Evolutionary conservation across 768 basidiomycete species (phyloP), one percentile per base, ranked within the genome.

Genomic region (Ramaria sp.): DNA sequence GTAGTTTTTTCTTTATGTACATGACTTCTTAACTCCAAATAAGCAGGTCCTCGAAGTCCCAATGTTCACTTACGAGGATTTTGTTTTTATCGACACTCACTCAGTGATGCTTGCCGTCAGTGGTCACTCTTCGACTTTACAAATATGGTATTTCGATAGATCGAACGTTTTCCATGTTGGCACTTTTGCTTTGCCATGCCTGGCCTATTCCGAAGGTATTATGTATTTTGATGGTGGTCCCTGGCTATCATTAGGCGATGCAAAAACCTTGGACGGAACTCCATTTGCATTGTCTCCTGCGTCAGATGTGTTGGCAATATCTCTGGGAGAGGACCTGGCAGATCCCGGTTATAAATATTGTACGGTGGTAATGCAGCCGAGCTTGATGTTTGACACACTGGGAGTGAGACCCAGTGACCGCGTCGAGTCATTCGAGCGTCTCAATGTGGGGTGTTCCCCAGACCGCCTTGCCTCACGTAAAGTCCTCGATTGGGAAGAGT

Each of bases 361-460:
- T 36, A 47, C 52, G 20, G 44, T 53, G 52, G 38, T 54, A 42
- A 44, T 44, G 52, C 44, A 16, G 16, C 52, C 52, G 6, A 47
- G 41, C 30, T 30, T 54, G 32, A 54, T 54, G 52, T 30, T 54
- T n/a, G 32, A 54, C 12, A 34, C 24, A 24, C 43, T 47, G n/a
- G 25, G 4, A 28, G 25, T 6, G 42, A 53, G 42, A 32, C 5
- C 41, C n/a, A 42, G 5, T 5, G 41, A n/a, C 28, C 2, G n/a
- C 32, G 50, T 24, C 30, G 28, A 51, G 50, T 36, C 25, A 25
- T 38, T 32, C 24, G 28, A 24, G 30, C 10, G 30, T 32, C 30
- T 32, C 30, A 32, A 32, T 5, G n/a, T n/a, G n/a, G n/a, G n/a
- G n/a, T n/a, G n/a, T n/a, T n/a, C n/a, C n/a, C n/a, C n/a, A n/a